Evolutionary conservation across 2,329 filamentous ascomycete species (phyloP), one percentile per base, ranked within the genome.

Genomic region (Stagonosporopsis chrysanthemi): DNA sequence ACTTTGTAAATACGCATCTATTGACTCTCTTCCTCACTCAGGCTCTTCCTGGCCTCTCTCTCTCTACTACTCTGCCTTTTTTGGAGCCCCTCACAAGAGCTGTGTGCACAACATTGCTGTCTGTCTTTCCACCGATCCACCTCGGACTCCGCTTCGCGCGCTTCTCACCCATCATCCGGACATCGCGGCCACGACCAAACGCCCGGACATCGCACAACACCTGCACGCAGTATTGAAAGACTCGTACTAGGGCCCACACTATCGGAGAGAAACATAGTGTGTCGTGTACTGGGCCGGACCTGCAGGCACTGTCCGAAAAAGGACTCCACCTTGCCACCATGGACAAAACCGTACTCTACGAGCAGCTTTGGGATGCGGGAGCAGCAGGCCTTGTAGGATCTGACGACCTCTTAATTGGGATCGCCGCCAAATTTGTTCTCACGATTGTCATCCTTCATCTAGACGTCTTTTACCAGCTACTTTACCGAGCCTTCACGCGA

Each of bases 391-490:
- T 22, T 3, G 40, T 31, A 23, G 28, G 29, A 28, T 22, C 45
- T n/a, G 9, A 26, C 6, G 45, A 53, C 6, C 14, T 49, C 12
- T 35, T 46, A 17, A 23, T 50, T 12, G 35, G 36, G 4, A 26
- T 50, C 17, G 41, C 28, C 23, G 35, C 39, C 45, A 48, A 23
- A 14, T 50, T 50, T 22, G 7, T 35, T 12, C 12, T 39, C 14
- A 12, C 47, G 14, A 22, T 26, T 12, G 2, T 59, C 17, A 26
- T 52, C 19, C 55, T 61, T 6, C 26, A 65, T 14, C n/a, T 64
- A 8, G 61, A 61, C 2, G 11, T 64, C 2, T 22, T 64, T 40
- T 36, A 62, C 8, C 58, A 63, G 45, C 40, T 60, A 48, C 6
- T 60, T 43, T 28, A 62, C 47, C 29, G 55, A 46, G 24, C 62